Evolutionary conservation across 306 rosid genomes (phyloP).

Genomic region (Astragalus glycyphyllos): DNA sequence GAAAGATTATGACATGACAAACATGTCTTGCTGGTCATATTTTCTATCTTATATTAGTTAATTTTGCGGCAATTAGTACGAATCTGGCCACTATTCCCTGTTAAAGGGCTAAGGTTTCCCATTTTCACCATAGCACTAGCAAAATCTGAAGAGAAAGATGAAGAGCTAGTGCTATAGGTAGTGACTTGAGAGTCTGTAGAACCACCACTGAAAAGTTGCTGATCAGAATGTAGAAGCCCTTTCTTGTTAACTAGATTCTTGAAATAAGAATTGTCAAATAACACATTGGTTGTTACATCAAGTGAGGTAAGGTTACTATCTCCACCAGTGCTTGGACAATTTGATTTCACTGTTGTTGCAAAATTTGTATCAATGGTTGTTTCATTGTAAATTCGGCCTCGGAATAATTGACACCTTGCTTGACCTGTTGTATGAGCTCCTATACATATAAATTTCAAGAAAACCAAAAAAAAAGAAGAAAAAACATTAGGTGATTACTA

Average conservation of each 20-base stretch:
- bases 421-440: slow-evolving; percentile 81
- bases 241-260: slow-evolving; percentile 54
- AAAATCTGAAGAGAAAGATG: slow-evolving; percentile 59
- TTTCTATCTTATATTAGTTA: slow-evolving; percentile 42
- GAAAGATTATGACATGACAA: slow-evolving; percentile 10
- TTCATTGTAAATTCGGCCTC: slow-evolving; percentile 63
- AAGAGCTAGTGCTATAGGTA: slow-evolving; percentile 45
- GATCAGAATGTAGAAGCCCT: slow-evolving; percentile 60
- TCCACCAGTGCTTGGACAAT: slow-evolving; percentile 55
- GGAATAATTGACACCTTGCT: slow-evolving; percentile 65
- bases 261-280: slow-evolving; percentile 66
- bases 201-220: slow-evolving; percentile 55
- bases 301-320: slow-evolving; percentile 64
- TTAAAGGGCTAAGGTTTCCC: slow-evolving; percentile 68
- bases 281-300: slow-evolving; percentile 55
- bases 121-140: slow-evolving; percentile 72
- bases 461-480: too few species aligned
- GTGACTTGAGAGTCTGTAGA: slow-evolving; percentile 53
- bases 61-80: slow-evolving; percentile 58
- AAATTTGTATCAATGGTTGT: slow-evolving; percentile 55
- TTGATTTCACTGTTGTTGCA: slow-evolving; percentile 60
- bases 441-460: slow-evolving; percentile 1
- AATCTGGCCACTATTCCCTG: slow-evolving; percentile 63
- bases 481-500: background rate
- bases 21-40: slow-evolving; percentile 1